Evolutionary conservation across 345 rosid species (phyloP).

Genomic region (Nephelium lappaceum): DNA sequence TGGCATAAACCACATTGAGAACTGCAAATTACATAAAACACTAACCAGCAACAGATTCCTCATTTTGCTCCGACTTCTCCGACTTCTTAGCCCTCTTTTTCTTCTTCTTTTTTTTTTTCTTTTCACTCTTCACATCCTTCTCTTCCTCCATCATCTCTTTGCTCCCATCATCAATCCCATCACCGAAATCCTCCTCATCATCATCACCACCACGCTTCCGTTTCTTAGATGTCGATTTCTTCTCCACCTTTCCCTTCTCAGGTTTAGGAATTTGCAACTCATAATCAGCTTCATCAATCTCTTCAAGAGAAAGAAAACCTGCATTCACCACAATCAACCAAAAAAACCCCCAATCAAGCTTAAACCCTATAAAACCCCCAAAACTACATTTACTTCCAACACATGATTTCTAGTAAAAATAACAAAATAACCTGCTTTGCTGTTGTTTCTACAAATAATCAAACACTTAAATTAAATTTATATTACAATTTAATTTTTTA

Average conservation of each 20-base stretch:
- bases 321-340: conserved; percentile 15
- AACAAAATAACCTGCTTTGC: background rate
- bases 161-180: conserved; percentile 29
- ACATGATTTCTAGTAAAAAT: background rate
- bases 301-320: conserved; percentile 95
- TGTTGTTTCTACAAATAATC: background rate
- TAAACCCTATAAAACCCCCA: conserved; percentile 16
- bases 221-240: conserved; percentile 38
- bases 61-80: conserved; percentile 31
- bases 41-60: conserved; percentile 55
- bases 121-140: conserved; percentile 34
- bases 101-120: conserved; percentile 48
- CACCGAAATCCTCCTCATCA: conserved; percentile 31
- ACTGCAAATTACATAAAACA: conserved; percentile 12
- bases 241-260: conserved; percentile 34
- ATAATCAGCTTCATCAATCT: conserved; percentile 79
- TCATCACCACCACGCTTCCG: conserved; percentile 33
- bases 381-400: background rate
- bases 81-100: conserved; percentile 40
- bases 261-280: conserved; percentile 42
- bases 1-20: background rate
- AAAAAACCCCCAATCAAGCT: background rate
- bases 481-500: background rate
- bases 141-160: conserved; percentile 26
- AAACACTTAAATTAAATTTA: no score